Conservation (phyloP, 2,329 filamentous ascomycete species). For the Claviceps pazoutovae region DNA sequence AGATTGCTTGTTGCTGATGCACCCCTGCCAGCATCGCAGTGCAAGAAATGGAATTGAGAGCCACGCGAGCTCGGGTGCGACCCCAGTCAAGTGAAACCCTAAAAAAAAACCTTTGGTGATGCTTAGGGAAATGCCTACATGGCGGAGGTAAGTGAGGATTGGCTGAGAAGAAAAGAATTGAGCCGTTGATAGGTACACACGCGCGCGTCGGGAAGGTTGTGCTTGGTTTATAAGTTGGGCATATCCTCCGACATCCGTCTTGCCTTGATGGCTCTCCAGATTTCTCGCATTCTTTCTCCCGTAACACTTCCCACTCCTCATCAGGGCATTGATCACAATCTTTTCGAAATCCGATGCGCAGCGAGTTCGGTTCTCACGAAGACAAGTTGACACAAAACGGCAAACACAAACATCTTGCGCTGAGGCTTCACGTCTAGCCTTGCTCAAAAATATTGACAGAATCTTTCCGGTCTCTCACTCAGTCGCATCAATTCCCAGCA, state of each 20-base stretch:
- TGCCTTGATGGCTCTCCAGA: not conserved
- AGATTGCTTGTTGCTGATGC: constrained; percentile 2
- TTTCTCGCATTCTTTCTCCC: not conserved
- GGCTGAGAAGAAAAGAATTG: constrained; percentile 1
- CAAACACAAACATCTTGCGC: not conserved
- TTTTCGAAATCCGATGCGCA: no score
- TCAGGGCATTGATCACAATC: not conserved
- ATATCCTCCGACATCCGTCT: constrained; percentile 6
- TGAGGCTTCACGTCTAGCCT: not conserved
- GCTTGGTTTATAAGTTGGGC: constrained; percentile 10
- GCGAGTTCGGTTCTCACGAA: not conserved
- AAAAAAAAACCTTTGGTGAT: not conserved
- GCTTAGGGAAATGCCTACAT: not conserved
- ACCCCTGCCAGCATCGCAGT: not conserved
- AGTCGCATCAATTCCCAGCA: not conserved
- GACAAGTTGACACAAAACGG: not conserved
- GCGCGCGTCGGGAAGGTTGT: not conserved
- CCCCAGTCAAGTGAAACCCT: constrained; percentile 4
- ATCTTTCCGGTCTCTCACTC: not conserved
- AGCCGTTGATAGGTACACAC: constrained; percentile 3
- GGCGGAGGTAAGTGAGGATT: not conserved
- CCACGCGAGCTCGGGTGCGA: constrained; percentile 10
- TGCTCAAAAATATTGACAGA: not conserved
- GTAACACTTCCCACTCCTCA: not conserved
- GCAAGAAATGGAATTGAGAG: constrained; percentile 6